These are phyloP conservation scores for Neopestalotiopsis clavispora DNA, from an alignment of 2,329 filamentous ascomycete genomes.

Conservation along the genomic window DNA sequence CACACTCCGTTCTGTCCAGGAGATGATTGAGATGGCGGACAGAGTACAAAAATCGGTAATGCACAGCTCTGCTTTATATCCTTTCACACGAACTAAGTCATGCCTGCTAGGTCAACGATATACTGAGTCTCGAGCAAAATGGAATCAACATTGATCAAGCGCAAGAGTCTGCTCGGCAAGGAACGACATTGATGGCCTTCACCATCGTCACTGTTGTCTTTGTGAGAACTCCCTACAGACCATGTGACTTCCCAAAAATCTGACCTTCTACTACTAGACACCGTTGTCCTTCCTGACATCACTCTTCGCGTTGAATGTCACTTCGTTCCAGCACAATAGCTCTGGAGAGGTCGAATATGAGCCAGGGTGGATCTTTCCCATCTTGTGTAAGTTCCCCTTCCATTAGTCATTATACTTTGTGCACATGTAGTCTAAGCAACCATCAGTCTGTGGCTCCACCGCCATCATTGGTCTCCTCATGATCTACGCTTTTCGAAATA, in stretches of 20 bases:
- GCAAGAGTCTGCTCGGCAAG: not conserved
- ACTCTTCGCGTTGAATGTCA: not conserved
- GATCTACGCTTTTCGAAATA: no score
- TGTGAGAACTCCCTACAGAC: no score
- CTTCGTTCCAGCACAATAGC: not conserved
- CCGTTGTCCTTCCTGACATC: not conserved
- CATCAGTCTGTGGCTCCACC: not conserved
- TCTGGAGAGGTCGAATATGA: no score
- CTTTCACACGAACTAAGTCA: no score
- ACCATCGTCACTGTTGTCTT: not conserved
- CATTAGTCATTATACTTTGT: no score
- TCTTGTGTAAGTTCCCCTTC: no score
- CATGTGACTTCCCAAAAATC: no score
- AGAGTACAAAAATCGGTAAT: not conserved
- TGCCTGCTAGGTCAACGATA: not conserved
- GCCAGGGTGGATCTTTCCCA: not conserved
- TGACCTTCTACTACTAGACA: not conserved
- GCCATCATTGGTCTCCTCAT: not conserved
- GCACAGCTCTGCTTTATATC: no score
- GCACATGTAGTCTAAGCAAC: no score
- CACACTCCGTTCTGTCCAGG: not conserved
- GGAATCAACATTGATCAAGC: not conserved
- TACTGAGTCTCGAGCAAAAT: not conserved
- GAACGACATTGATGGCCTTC: not conserved
- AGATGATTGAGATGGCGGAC: not conserved